These are phyloP conservation scores for Terfezia boudieri DNA, from an alignment of 495 filamentous ascomycete species.

Conservation along the genomic window DNA sequence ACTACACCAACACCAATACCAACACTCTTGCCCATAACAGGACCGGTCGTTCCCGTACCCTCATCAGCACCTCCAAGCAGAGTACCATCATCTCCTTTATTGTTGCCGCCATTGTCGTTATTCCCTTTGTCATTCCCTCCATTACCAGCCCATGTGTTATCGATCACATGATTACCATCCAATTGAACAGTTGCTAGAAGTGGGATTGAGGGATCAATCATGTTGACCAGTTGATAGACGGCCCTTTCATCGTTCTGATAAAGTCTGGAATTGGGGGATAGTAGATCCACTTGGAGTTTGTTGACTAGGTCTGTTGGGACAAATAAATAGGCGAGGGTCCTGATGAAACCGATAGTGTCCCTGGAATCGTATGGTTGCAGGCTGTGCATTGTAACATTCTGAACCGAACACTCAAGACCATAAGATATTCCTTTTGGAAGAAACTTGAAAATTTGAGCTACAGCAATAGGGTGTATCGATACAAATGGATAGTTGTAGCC, in stretches of 20 bases:
- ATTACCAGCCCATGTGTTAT: background rate
- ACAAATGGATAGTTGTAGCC: constrained; percentile 69
- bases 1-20: constrained; percentile 62
- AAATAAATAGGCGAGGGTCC: constrained; percentile 54
- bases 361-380: constrained; percentile 62
- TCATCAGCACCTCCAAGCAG: constrained; percentile 18
- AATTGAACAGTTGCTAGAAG: constrained; percentile 37
- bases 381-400: constrained; percentile 41
- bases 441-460: constrained; percentile 68
- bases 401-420: constrained; percentile 30
- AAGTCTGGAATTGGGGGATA: constrained; percentile 42
- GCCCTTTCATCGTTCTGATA: constrained; percentile 43
- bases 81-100: constrained; percentile 18
- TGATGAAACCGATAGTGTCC: constrained; percentile 47
- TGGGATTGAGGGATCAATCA: constrained; percentile 72
- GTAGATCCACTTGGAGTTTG: constrained; percentile 38
- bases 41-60: constrained; percentile 20
- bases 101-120: constrained; percentile 19
- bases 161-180: constrained; percentile 12
- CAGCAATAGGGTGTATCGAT: constrained; percentile 39
- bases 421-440: constrained; percentile 54
- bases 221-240: constrained; percentile 42
- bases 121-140: constrained; percentile 9
- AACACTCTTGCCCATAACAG: constrained; percentile 52
- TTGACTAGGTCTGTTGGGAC: constrained; percentile 45